Evolutionary conservation across 1,139 yeast genomes (phyloP).

Genomic region (Geotrichum fermentans): DNA sequence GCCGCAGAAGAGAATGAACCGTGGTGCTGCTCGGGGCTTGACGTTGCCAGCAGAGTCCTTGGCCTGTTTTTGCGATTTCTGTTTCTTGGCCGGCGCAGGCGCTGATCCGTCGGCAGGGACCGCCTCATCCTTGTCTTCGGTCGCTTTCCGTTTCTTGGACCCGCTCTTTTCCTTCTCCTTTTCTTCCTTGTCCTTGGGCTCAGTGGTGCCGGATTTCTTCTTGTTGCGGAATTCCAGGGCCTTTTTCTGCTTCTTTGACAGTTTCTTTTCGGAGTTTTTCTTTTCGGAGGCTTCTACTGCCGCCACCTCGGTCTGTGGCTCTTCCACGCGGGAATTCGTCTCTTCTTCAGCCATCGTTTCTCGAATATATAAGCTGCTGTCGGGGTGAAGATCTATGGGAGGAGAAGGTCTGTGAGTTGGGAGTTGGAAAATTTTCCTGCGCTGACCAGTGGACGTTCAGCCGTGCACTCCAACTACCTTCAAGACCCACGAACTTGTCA

Average conservation of each 20-base stretch:
- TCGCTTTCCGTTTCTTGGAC: conserved; percentile 19
- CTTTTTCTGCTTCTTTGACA: conserved; percentile 75
- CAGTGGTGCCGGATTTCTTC: conserved; percentile 14
- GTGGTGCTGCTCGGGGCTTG: conserved; percentile 51
- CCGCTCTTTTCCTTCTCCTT: conserved; percentile 20
- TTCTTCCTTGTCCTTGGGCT: conserved; percentile 19
- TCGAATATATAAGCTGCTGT: no score
- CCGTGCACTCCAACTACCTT: no score
- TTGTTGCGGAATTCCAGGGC: conserved; percentile 58
- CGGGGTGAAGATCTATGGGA: no score
- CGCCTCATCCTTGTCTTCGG: conserved; percentile 18
- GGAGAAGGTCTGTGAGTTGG: not conserved
- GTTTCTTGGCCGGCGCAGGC: conserved; percentile 4
- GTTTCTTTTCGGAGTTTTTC: conserved; percentile 37
- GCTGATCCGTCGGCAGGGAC: conserved; percentile 13
- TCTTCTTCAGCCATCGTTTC: not conserved
- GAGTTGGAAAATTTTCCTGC: not conserved
- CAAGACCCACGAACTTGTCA: no score
- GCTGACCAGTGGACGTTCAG: no score
- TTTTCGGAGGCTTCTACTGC: not conserved
- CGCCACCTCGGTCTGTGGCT: not conserved
- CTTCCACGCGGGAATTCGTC: not conserved
- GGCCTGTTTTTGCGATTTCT: conserved; percentile 5
- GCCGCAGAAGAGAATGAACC: conserved; percentile 87
- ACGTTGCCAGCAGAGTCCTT: conserved; percentile 14